Conservation (phyloP, 1,284 basidiomycete species). For the Ustilago bromivora region DNA sequence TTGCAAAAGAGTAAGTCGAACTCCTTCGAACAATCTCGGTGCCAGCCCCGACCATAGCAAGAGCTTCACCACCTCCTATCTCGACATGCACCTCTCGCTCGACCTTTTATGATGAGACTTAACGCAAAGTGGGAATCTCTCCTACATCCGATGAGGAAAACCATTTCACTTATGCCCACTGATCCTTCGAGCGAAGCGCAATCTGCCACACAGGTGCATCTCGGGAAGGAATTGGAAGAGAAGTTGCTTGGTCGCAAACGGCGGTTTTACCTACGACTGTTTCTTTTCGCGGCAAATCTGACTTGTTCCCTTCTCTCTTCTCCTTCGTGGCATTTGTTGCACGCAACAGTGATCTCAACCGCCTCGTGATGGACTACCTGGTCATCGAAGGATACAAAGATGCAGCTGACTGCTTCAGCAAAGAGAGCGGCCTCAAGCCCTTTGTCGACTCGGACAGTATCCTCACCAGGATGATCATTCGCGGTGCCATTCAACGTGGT, state of each 20-base stretch:
- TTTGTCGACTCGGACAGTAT: constrained; percentile 87
- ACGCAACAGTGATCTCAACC: constrained; percentile 83
- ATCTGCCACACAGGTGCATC: constrained; percentile 11
- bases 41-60: constrained; percentile 13
- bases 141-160: constrained; percentile 73
- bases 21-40: not conserved
- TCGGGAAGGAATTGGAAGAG: not conserved
- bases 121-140: constrained; percentile 76
- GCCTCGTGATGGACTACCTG: constrained; percentile 97
- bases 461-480: constrained; percentile 91
- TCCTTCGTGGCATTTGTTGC: not conserved
- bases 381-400: constrained; percentile 97
- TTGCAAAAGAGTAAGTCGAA: constrained; percentile 73
- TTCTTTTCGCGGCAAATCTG: not conserved
- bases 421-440: constrained; percentile 82
- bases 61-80: not conserved
- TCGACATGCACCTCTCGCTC: constrained; percentile 26
- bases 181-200: constrained; percentile 59
- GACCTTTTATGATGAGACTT: constrained; percentile 71
- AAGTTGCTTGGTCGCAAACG: not conserved
- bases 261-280: not conserved
- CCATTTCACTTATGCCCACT: constrained; percentile 72
- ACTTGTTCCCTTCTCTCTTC: not conserved
- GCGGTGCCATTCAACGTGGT: constrained; percentile 91
- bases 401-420: constrained; percentile 91